These are phyloP conservation scores for Acorus calamus DNA, from an alignment of 106 monocot genomes.

Conservation along the genomic window DNA sequence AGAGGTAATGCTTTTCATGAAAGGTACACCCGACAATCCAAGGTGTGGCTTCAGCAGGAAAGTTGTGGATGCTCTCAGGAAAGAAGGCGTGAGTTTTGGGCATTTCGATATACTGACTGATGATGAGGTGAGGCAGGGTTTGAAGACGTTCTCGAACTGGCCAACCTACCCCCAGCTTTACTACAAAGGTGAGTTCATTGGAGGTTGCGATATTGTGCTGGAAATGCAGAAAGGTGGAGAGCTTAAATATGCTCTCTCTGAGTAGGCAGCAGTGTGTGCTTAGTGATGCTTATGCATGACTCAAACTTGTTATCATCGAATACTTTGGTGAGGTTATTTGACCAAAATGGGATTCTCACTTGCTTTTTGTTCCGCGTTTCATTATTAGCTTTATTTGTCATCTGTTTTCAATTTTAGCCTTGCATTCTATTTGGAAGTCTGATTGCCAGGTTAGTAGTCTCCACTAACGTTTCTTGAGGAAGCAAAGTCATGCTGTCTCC, in stretches of 20 bases:
- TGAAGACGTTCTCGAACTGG: constrained; percentile 89
- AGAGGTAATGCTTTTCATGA: constrained; percentile 75
- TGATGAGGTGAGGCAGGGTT: constrained; percentile 85
- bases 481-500: no score
- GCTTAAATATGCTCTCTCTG: constrained; percentile 67
- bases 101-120: constrained; percentile 80
- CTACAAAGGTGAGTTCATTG: constrained; percentile 80
- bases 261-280: constrained; percentile 9
- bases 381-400: no score
- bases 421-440: no score
- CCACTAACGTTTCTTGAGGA: no score
- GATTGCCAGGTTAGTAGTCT: no score
- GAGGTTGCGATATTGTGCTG: constrained; percentile 83
- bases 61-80: constrained; percentile 67
- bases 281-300: not conserved
- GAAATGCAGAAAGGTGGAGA: constrained; percentile 62
- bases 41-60: constrained; percentile 86
- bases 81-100: constrained; percentile 63
- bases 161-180: constrained; percentile 93
- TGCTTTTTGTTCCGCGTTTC: no score
- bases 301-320: no score
- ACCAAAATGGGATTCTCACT: no score
- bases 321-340: no score
- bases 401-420: no score
- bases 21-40: constrained; percentile 74